Percentiles rank a stretch among this genome's conserved stretches.
Evolutionary conservation across 495 filamentous ascomycete species (phyloP).

Genomic region (Hypoxylon crocopeplum): DNA sequence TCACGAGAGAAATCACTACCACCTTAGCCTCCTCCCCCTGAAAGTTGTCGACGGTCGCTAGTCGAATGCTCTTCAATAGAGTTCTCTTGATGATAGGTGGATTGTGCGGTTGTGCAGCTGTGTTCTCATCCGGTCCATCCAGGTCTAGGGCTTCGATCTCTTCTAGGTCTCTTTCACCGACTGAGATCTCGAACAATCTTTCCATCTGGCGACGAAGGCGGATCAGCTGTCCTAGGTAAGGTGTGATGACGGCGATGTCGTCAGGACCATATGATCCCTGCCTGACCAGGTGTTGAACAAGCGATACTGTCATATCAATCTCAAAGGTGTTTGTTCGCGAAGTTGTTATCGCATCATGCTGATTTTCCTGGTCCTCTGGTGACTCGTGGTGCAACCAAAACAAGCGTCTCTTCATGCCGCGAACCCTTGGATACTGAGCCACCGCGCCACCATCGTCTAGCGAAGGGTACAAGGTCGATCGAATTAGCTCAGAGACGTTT

Average conservation of each 20-base stretch:
- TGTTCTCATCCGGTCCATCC: constrained; percentile 34
- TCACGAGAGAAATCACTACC: constrained; percentile 81
- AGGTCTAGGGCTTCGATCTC: constrained; percentile 62
- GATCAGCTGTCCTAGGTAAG: constrained; percentile 75
- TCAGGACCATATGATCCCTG: constrained; percentile 68
- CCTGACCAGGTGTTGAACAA: constrained; percentile 75
- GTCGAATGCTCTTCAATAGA: constrained; percentile 65
- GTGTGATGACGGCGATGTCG: constrained; percentile 83
- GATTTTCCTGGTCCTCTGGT: constrained; percentile 56
- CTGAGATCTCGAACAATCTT: constrained; percentile 62
- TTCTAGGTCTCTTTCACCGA: constrained; percentile 72
- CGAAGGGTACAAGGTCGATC: constrained; percentile 68
- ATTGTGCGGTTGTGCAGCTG: constrained; percentile 12
- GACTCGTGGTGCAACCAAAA: constrained; percentile 78
- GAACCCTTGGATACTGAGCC: constrained; percentile 61
- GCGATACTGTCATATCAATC: constrained; percentile 66
- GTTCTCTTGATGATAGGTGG: constrained; percentile 50
- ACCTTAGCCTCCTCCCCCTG: constrained; percentile 85
- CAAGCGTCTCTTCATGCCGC: constrained; percentile 68
- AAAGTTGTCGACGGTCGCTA: constrained; percentile 90
- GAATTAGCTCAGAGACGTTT: constrained; percentile 67
- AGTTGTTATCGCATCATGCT: constrained; percentile 52
- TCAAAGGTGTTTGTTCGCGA: constrained; percentile 75
- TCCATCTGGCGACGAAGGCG: constrained; percentile 61
- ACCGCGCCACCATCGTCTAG: constrained; percentile 66